Evolutionary conservation across 2,329 filamentous ascomycete genomes (phyloP), one percentile per base, ranked within the genome.

Genomic region (Pseudopyricularia javanii): DNA sequence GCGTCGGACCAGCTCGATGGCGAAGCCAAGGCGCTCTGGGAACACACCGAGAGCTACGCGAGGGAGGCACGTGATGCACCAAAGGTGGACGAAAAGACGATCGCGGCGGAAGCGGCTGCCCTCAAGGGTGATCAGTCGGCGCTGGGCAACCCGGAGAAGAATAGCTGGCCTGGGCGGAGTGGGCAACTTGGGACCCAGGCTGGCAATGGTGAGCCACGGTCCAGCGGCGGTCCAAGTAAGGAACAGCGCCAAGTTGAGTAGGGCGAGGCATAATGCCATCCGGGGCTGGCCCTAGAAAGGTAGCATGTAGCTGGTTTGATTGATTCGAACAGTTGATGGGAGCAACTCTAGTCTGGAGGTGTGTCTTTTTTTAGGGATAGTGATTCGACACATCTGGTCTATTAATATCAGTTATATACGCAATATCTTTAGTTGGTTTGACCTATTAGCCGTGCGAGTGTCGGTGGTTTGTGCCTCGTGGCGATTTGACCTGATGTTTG

Each of bases 1-100:
- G 14, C 24, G 30, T 12, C n/a, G 14, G 30, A 14, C 9, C 28
- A 49, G 20, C 47, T 53, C 7, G 33, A 28, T 15, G 52, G 37
- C 28, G 52, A 50, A 40, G 37, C 52, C 20, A 37, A 15, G n/a
- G 52, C 49, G 20, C 20, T 54, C 17, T 30, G 17, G 12, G 37
- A 54, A 30, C 37, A 50, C 11, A 50, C 52, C 8, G 17, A 37
- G 37, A 49, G 30, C 17, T 51, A 51, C 37, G 52, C 52, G 17
- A 28, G 48, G 15, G 52, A 54, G 52, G 32, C 34, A n/a, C 37
- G 37, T 11, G 37, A 43, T 12, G 37, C 37, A 14, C 37, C 37
- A 43, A 43, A 14, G 37, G 37, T 43, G 4, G 37, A 43, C 14
- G 37, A 20, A 20, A 43, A 20, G 37, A 43, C 37, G 1, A 43